These are phyloP conservation scores for Mycena galopus DNA, from an alignment of 768 basidiomycete genomes.

Conservation along the genomic window DNA sequence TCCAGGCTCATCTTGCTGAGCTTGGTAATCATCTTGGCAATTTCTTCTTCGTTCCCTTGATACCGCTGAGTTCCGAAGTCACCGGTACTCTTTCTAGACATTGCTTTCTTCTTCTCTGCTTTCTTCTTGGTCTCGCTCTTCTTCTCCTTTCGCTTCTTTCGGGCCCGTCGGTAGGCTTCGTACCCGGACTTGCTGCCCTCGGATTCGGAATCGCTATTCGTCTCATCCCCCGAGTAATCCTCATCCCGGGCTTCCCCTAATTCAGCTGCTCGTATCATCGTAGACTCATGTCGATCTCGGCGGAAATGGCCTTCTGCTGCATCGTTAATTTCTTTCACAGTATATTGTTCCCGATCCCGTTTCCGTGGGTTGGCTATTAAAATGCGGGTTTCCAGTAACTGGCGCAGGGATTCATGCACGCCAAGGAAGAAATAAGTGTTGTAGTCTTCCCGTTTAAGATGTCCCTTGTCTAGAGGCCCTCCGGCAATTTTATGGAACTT, in stretches of 20 bases:
- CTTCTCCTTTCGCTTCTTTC: not conserved
- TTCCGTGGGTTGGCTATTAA: not conserved
- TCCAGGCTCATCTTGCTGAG: slow-evolving; percentile 25
- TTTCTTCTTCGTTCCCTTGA: too few species aligned
- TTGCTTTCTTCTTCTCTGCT: not conserved
- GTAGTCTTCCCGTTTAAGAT: slow-evolving; percentile 1
- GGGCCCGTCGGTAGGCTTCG: not conserved
- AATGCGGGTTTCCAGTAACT: not conserved
- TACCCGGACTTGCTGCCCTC: not conserved
- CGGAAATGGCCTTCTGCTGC: slow-evolving; percentile 23
- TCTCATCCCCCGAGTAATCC: slow-evolving; percentile 17
- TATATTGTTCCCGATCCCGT: too few species aligned
- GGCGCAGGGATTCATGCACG: not conserved
- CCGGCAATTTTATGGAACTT: slow-evolving; percentile 12
- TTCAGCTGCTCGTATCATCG: not conserved
- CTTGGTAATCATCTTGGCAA: not conserved
- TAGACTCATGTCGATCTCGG: slow-evolving; percentile 1
- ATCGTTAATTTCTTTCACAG: not conserved
- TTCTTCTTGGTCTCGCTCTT: slow-evolving; percentile 9
- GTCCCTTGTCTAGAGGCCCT: not conserved
- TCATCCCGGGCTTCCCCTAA: slow-evolving; percentile 21
- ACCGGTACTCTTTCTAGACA: not conserved
- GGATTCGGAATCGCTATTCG: not conserved
- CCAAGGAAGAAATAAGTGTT: slow-evolving; percentile 9
- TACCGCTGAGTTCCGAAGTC: not conserved